phyloP scores from a whole-genome alignment of 2,329 filamentous ascomycete species.

The Xylogone sp. region DNA sequence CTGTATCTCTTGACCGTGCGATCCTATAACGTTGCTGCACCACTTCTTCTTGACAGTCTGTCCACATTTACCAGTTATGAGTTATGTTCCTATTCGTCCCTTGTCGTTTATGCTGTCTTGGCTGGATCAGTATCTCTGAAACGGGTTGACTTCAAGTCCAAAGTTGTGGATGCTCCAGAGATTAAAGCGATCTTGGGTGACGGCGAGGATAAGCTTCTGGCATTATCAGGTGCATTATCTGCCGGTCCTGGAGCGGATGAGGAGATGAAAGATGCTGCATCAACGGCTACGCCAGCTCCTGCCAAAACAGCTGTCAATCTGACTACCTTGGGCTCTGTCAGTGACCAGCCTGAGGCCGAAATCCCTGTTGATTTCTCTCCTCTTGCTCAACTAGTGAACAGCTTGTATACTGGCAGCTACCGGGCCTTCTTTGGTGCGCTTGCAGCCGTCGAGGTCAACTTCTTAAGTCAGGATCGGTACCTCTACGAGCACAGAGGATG shows the following conservation, averaged over 20 bases:
- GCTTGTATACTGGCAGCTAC: constrained; percentile 91
- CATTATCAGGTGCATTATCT: constrained; percentile 74
- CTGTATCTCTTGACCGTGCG: constrained; percentile 89
- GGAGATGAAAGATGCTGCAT: constrained; percentile 63
- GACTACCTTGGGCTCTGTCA: constrained; percentile 67
- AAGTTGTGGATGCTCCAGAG: constrained; percentile 96
- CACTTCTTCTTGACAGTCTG: constrained; percentile 90
- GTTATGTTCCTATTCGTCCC: constrained; percentile 90
- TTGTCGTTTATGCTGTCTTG: constrained; percentile 94
- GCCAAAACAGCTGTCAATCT: constrained; percentile 78
- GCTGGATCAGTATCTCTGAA: constrained; percentile 93
- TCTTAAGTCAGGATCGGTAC: constrained; percentile 91
- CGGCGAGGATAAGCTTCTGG: constrained; percentile 81
- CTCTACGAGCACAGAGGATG: constrained; percentile 93
- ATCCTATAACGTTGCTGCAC: constrained; percentile 84
- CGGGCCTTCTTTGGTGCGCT: constrained; percentile 89
- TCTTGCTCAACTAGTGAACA: constrained; percentile 82
- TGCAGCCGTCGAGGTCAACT: constrained; percentile 86
- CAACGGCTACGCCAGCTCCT: constrained; percentile 46
- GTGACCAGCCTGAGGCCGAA: constrained; percentile 74
- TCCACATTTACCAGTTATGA: constrained; percentile 99
- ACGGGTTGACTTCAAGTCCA: constrained; percentile 97
- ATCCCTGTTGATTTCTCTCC: constrained; percentile 83
- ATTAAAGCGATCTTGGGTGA: constrained; percentile 96
- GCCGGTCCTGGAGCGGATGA: constrained; percentile 79